phyloP scores from a whole-genome alignment of 768 basidiomycete species.

The Cantharellus cinnabarinus region DNA sequence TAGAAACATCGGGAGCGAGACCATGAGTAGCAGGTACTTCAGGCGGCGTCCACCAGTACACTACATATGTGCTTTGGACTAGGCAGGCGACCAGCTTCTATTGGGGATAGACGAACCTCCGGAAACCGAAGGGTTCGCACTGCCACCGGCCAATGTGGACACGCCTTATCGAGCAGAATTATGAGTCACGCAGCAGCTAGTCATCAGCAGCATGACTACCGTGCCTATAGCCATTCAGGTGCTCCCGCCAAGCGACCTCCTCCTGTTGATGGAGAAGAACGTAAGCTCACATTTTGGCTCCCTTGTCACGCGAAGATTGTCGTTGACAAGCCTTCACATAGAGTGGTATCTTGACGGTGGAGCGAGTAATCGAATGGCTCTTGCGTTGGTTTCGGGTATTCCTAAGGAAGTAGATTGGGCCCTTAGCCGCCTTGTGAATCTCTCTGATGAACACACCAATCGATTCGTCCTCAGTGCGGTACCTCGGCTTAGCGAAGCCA shows the following conservation, averaged over 20 bases:
- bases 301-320: not conserved
- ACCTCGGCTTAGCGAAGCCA: slow-evolving; percentile 60
- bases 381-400: slow-evolving; percentile 71
- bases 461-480: slow-evolving; percentile 49
- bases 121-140: no score
- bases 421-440: slow-evolving; percentile 61
- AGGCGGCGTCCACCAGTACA: no score
- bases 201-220: not conserved
- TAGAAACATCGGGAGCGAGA: no score
- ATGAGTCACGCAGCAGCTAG: no score
- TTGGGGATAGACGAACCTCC: no score
- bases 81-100: no score
- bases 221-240: not conserved
- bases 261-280: not conserved
- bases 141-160: no score
- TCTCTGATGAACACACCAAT: slow-evolving; percentile 47
- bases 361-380: slow-evolving; percentile 72
- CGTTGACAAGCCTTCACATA: not conserved
- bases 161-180: no score
- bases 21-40: no score
- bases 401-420: slow-evolving; percentile 74
- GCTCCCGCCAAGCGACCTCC: not conserved
- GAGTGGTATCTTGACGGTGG: slow-evolving; percentile 52
- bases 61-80: no score
- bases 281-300: not conserved